Evolutionary conservation across 331 rosid genomes (phyloP).

Genomic region (Quercus lobata): DNA sequence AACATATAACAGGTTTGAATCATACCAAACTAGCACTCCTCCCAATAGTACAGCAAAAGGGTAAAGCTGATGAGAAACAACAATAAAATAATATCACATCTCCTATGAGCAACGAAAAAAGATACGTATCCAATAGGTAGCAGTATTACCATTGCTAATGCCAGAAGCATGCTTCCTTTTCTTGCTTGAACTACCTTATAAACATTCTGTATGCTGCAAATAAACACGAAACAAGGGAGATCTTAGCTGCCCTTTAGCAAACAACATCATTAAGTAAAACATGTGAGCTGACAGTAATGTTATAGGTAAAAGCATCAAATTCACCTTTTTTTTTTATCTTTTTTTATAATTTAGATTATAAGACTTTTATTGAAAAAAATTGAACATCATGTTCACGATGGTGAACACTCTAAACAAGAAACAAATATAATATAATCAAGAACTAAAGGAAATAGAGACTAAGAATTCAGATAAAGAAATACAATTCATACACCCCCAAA

Average conservation of each 20-base stretch:
- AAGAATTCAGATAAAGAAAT: no score
- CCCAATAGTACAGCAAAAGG: conserved; percentile 76
- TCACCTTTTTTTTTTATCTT: no score
- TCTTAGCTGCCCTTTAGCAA: conserved; percentile 6
- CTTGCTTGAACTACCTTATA: conserved; percentile 72
- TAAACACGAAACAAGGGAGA: conserved; percentile 23
- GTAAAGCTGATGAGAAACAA: conserved; percentile 59
- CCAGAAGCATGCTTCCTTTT: conserved; percentile 71
- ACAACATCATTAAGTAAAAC: conserved; percentile 7
- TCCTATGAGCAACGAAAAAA: conserved; percentile 18
- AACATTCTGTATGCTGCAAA: conserved; percentile 73
- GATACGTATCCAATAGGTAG: neutral
- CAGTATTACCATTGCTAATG: conserved; percentile 82
- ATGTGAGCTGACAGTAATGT: neutral
- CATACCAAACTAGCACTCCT: conserved; percentile 81
- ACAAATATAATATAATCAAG: no score
- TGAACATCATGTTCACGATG: no score
- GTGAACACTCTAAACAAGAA: no score
- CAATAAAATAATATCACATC: neutral
- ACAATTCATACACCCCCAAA: no score
- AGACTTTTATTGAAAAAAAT: no score
- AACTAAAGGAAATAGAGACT: no score
- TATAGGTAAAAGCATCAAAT: no score
- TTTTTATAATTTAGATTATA: no score
- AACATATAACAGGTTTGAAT: conserved; percentile 15